Conservation (phyloP, 768 basidiomycete genomes). For the Daedaleopsis sinensis region DNA sequence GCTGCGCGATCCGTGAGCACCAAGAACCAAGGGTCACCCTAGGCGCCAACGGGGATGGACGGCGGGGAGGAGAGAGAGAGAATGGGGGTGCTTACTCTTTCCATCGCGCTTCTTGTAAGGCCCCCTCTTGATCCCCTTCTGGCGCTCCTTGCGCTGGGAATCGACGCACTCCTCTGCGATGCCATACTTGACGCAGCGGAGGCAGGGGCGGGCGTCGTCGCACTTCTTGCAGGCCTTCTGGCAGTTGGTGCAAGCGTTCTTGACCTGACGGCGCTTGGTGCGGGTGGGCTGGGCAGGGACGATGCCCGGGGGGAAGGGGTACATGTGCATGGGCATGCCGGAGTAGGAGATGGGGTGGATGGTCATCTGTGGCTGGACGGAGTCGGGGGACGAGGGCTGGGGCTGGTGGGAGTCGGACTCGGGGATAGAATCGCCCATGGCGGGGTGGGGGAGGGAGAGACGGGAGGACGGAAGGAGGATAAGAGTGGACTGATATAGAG, state of each 20-base stretch:
- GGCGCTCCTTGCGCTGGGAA: conserved; percentile 90
- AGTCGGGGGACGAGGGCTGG: conserved; percentile 24
- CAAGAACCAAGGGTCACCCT: conserved; percentile 20
- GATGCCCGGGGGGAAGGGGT: conserved; percentile 59
- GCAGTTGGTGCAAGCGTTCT: conserved; percentile 90
- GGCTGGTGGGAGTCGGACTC: conserved; percentile 40
- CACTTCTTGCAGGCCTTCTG: conserved; percentile 93
- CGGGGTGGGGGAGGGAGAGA: conserved; percentile 38
- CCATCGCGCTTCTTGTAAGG: conserved; percentile 97
- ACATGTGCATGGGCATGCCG: conserved; percentile 68
- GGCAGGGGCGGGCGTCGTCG: conserved; percentile 89
- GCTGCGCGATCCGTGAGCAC: conserved; percentile 52
- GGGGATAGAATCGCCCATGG: conserved; percentile 43
- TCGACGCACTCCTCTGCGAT: conserved; percentile 85
- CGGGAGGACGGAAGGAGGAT: conserved; percentile 34
- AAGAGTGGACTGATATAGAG: conserved; percentile 29
- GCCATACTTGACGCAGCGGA: conserved; percentile 91
- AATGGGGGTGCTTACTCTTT: conserved; percentile 59
- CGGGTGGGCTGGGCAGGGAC: conserved; percentile 53
- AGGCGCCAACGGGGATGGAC: conserved; percentile 16
- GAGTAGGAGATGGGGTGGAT: conserved; percentile 56
- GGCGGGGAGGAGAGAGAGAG: conserved; percentile 20
- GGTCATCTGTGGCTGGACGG: conserved; percentile 50
- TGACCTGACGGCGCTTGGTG: conserved; percentile 85
- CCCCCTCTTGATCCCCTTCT: conserved; percentile 83